Evolutionary conservation across 2,329 filamentous ascomycete species (phyloP).

Genomic region (Emergomyces orientalis): DNA sequence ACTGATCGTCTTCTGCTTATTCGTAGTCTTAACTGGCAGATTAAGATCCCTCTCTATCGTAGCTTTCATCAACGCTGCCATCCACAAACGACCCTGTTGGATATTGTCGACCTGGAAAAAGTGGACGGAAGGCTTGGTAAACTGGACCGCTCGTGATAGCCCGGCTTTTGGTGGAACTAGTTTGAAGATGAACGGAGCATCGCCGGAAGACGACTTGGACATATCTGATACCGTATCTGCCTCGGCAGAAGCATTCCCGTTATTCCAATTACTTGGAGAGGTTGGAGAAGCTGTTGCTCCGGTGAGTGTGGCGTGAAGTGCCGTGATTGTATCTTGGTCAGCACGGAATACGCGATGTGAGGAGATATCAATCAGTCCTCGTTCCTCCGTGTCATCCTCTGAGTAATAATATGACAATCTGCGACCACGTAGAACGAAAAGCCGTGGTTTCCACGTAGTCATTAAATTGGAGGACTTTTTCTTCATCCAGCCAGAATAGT

Average conservation of each 20-base stretch:
- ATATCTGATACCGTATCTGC: constrained; percentile 2
- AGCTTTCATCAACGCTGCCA: constrained; percentile 97
- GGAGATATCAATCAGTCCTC: constrained; percentile 93
- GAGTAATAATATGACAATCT: constrained; percentile 94
- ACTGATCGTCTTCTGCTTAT: constrained; percentile 94
- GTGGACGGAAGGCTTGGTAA: constrained; percentile 93
- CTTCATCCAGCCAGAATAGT: constrained; percentile 99
- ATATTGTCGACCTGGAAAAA: constrained; percentile 94
- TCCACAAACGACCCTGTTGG: constrained; percentile 84
- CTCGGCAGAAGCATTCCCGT: constrained; percentile 27
- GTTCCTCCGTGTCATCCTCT: constrained; percentile 83
- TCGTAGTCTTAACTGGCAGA: constrained; percentile 70
- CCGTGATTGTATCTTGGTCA: constrained; percentile 81
- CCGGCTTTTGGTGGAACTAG: constrained; percentile 82
- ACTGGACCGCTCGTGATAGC: constrained; percentile 83
- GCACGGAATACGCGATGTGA: constrained; percentile 94
- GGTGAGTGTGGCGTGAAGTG: constrained; percentile 83
- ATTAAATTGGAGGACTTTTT: constrained; percentile 95
- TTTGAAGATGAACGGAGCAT: constrained; percentile 93
- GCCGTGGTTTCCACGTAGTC: constrained; percentile 91
- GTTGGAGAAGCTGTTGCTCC: constrained; percentile 66
- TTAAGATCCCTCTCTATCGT: constrained; percentile 86
- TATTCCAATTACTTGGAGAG: constrained; percentile 36
- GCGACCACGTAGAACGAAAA: constrained; percentile 90
- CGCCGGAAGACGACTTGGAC: background rate